These are phyloP conservation scores for Gracilaria domingensis DNA, from an alignment of 23 red algal genomes.

Conservation along the genomic window DNA sequence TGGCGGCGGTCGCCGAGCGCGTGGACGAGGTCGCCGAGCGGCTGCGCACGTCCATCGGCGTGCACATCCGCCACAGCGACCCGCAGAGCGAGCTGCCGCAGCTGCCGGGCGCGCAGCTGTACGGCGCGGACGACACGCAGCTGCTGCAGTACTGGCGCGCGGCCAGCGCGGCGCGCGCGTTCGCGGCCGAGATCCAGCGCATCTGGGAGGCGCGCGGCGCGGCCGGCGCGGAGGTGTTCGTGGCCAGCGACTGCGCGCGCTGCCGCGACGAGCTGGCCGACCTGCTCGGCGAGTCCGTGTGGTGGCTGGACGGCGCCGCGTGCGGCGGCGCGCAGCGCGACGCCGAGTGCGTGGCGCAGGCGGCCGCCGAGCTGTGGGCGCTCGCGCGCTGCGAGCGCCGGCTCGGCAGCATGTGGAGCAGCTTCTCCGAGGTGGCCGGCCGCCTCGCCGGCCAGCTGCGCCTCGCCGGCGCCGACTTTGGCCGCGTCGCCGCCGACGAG, in stretches of 20 bases:
- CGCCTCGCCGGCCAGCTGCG: slow-evolving; percentile 33
- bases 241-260: slow-evolving; percentile 33
- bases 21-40: slow-evolving; percentile 11
- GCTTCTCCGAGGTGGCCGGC: slow-evolving; percentile 66
- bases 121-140: slow-evolving; percentile 28
- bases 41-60: slow-evolving; percentile 31
- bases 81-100: slow-evolving; percentile 35
- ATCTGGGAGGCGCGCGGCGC: not conserved
- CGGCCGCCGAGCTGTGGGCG: slow-evolving; percentile 49
- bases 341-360: slow-evolving; percentile 17
- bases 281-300: slow-evolving; percentile 14
- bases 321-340: not conserved
- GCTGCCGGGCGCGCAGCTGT: slow-evolving; percentile 17
- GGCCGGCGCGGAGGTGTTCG: slow-evolving; percentile 42
- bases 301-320: slow-evolving; percentile 6
- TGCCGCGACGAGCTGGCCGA: slow-evolving; percentile 11
- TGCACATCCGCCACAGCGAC: slow-evolving; percentile 71
- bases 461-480: slow-evolving; percentile 73
- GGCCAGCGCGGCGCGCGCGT: not conserved
- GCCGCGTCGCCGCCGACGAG: not conserved
- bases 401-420: slow-evolving; percentile 75
- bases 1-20: slow-evolving; percentile 9
- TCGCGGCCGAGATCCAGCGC: slow-evolving; percentile 33
- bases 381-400: slow-evolving; percentile 34
- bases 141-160: slow-evolving; percentile 60